These are phyloP conservation scores for Clarireedia homoeocarpa DNA, from an alignment of 2,329 filamentous ascomycete species.

Conservation along the genomic window DNA sequence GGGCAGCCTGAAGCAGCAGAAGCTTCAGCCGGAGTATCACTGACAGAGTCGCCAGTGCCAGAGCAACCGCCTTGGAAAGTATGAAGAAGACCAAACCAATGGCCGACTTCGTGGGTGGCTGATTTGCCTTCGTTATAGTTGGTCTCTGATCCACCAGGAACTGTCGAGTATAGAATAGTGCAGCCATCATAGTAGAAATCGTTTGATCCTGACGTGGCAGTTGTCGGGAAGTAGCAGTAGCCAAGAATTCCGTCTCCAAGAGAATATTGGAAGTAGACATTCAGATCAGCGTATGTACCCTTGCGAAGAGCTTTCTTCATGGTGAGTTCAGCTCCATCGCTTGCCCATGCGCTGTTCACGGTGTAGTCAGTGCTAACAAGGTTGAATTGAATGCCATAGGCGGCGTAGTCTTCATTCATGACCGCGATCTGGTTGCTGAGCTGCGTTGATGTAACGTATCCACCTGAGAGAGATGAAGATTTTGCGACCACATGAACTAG, in stretches of 20 bases:
- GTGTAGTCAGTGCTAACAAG: constrained; percentile 12
- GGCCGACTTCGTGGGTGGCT: constrained; percentile 38
- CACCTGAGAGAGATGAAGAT: too few relatives aligned
- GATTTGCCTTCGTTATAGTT: constrained; percentile 34
- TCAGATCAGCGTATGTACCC: constrained; percentile 29
- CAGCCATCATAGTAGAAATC: constrained; percentile 34
- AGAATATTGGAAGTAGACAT: constrained; percentile 27
- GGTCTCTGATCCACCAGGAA: constrained; percentile 32
- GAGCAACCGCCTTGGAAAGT: constrained; percentile 39
- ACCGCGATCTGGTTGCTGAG: too few relatives aligned
- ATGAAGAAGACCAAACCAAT: constrained; percentile 43
- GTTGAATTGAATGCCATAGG: too few relatives aligned
- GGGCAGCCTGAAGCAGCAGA: constrained; percentile 32
- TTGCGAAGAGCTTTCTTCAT: constrained; percentile 40
- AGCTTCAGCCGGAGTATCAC: constrained; percentile 35
- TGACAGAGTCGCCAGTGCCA: constrained; percentile 32
- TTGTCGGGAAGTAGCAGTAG: not conserved
- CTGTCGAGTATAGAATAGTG: constrained; percentile 31
- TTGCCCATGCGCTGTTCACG: constrained; percentile 28
- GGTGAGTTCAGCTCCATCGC: constrained; percentile 30
- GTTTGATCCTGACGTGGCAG: not conserved
- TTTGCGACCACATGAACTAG: too few relatives aligned
- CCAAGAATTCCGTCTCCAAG: constrained; percentile 1
- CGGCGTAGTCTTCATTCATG: too few relatives aligned
- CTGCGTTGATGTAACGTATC: too few relatives aligned